Evolutionary conservation across 2,329 filamentous ascomycete species (phyloP), one percentile per base, ranked within the genome.

Genomic region (Beauveria sp.): DNA sequence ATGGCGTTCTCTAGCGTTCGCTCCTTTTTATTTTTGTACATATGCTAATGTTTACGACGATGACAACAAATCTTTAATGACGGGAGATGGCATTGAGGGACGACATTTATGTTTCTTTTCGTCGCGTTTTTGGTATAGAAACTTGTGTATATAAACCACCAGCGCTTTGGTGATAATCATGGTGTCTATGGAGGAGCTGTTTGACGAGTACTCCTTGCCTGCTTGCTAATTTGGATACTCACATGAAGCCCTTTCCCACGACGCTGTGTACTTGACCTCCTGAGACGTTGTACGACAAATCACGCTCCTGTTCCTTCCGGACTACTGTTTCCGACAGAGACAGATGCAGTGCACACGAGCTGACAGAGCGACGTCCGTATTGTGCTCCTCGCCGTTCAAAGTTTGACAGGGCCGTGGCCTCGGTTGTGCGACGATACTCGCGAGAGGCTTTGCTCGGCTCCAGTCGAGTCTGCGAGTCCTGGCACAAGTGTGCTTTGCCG

Each of bases 41-140:
- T 64, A 59, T 62, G 50, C 43, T 59, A 59, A 57, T 55, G 62
- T 46, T 58, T 54, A 60, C 34, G 58, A 61, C 58, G 28, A 50
- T 18, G 47, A 61, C 43, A 40, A 55, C 6, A 26, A 7, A 30
- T 50, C 50, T 58, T 50, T 61, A 61, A 61, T 61, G 58, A 61
- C 38, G 38, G 50, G 12, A 58, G 56, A 47, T 5, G 2, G 22
- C 30, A 18, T 20, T n/a, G 46, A 40, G 26, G 18, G 24, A 38
- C 16, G 10, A 8, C 16, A 18, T 51, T 12, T 22, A 10, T n/a
- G 42, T 52, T 42, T 26, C 10, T 26, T 49, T 46, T 46, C 5
- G 12, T 20, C n/a, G 6, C 14, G 16, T 28, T 61, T 50, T 55
- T 55, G 34, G 43, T 24, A 55, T 56, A 61, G 38, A 45, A 45